Base-by-base conservation (phyloP, 1,139 yeast species). In the Geotrichum macrosporum region DNA sequence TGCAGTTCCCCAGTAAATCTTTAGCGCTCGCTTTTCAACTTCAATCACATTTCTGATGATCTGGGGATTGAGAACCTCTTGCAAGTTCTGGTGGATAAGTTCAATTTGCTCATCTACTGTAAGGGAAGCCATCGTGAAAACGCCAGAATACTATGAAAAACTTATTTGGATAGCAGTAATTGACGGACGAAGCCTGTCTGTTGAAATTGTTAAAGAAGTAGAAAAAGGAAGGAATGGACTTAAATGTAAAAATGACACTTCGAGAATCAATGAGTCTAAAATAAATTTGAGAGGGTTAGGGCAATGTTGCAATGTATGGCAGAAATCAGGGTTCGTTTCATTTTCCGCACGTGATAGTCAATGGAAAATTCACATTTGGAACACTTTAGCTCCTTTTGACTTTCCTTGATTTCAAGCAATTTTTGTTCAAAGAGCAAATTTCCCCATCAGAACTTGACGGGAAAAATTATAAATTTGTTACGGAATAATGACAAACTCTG, bases 31-130 rank as follows among this genome's bases (percentile, higher is more conserved):
- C 60, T 87, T 77, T 62, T 85, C 83, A 52, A 78, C 81, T 63
- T 82, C 94, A 54, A 92, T 73, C 30, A 88, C 79, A 61, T 87
- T 77, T 64, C 84, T 84, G 69, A 94, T 87, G 68, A 88, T 87
- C 66, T 85, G 92, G 34, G 79, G 84, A 66, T 92, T 88, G 53
- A 92, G 77, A 49, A 84, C 92, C 70, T 94, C 99, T 67, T 92
- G 97, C 53, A 94, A 77, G 63, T 83, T 81, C 64, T 81, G 81
- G 44, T 94, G 83, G 62, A 94, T 88, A 57, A 87, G 76, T 41
- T 78, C 77, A 72, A 73, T 85, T 64, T 86, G 83, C 58, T 84
- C 84, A 45, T 73, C 71, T 31, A 94, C 80, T 48, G 64, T 51
- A 18, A 59, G 41, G 24, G 45, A 32, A 31, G 50, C 24, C 52